Percentiles rank a stretch among this genome's conserved stretches.
These are phyloP conservation scores for Russula olivacea DNA, from an alignment of 768 basidiomycete genomes.

Conservation along the genomic window DNA sequence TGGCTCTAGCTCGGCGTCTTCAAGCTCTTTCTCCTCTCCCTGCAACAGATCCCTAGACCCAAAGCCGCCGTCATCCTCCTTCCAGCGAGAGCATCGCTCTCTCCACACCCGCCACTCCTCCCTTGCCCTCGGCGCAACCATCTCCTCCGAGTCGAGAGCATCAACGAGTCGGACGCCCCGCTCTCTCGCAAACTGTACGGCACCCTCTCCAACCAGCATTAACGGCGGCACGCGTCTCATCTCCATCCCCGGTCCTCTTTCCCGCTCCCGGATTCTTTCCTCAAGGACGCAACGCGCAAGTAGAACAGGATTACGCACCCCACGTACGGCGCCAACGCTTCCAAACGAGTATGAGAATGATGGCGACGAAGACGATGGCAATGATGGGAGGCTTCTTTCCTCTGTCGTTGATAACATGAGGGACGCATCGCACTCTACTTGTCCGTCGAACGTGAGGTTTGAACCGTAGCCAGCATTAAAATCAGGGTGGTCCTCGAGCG, in stretches of 20 bases:
- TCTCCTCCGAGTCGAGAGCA: slow-evolving; percentile 31
- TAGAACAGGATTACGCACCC: slow-evolving; percentile 63
- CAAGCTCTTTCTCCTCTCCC: background rate
- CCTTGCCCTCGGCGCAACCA: slow-evolving; percentile 47
- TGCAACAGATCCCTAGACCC: background rate
- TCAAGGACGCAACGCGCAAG: slow-evolving; percentile 55
- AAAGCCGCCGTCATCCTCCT: slow-evolving; percentile 4
- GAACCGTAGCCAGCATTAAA: slow-evolving; percentile 57
- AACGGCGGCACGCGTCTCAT: slow-evolving; percentile 67
- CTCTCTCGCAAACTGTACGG: slow-evolving; percentile 45
- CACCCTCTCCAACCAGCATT: slow-evolving; percentile 58
- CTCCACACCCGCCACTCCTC: slow-evolving; percentile 61
- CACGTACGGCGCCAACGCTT: slow-evolving; percentile 59
- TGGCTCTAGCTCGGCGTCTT: background rate
- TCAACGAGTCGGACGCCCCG: slow-evolving; percentile 29
- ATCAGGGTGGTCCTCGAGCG: slow-evolving; percentile 3
- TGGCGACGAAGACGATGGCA: background rate
- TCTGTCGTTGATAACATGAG: slow-evolving; percentile 45
- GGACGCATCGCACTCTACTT: slow-evolving; percentile 78
- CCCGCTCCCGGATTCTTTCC: slow-evolving; percentile 34
- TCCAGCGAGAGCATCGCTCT: slow-evolving; percentile 32
- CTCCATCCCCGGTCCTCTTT: slow-evolving; percentile 31
- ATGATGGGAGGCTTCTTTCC: background rate
- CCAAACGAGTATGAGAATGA: slow-evolving; percentile 43
- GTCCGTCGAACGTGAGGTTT: slow-evolving; percentile 67